phyloP scores from a whole-genome alignment of 495 filamentous ascomycete species.

The Aspergillus mulundensis region DNA sequence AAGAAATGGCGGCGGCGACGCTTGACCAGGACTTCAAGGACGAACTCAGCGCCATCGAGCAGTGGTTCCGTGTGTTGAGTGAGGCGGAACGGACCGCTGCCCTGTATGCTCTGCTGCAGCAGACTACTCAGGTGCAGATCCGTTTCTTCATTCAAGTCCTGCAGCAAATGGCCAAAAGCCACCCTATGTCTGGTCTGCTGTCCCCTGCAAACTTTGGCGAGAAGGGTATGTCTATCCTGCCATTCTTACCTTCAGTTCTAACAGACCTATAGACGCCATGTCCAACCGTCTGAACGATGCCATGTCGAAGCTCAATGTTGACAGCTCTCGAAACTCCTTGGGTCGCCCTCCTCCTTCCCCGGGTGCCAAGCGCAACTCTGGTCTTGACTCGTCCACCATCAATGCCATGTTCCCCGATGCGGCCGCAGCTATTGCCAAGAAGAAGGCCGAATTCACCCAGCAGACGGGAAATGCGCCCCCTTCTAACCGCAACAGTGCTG shows the following conservation, averaged over 20 bases:
- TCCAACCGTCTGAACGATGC: slow-evolving; percentile 93
- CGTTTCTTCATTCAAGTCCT: slow-evolving; percentile 98
- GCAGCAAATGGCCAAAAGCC: slow-evolving; percentile 96
- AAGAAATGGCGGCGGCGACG: slow-evolving; percentile 98
- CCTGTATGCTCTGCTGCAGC: slow-evolving; percentile 90
- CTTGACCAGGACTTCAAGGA: slow-evolving; percentile 99
- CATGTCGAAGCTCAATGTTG: slow-evolving; percentile 90
- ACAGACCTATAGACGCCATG: slow-evolving; percentile 75
- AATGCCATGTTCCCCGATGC: slow-evolving; percentile 99
- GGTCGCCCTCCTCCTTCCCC: slow-evolving; percentile 73
- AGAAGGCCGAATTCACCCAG: slow-evolving; percentile 95
- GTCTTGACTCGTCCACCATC: slow-evolving; percentile 86
- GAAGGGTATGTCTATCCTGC: slow-evolving; percentile 62
- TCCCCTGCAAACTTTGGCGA: slow-evolving; percentile 93
- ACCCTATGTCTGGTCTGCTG: slow-evolving; percentile 94
- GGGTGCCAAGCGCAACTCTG: slow-evolving; percentile 83
- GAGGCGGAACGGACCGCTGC: slow-evolving; percentile 95
- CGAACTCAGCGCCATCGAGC: slow-evolving; percentile 96
- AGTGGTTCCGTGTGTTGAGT: slow-evolving; percentile 97
- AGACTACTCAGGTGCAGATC: slow-evolving; percentile 98
- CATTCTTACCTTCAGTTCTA: neutral
- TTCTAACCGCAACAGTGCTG: slow-evolving; percentile 90
- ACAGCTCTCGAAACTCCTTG: slow-evolving; percentile 81
- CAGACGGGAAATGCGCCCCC: slow-evolving; percentile 85
- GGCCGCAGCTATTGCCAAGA: slow-evolving; percentile 92